Evolutionary conservation across 2,329 filamentous ascomycete genomes (phyloP), one percentile per base, ranked within the genome.

Genomic region (Dendrostoma leiphaemia): DNA sequence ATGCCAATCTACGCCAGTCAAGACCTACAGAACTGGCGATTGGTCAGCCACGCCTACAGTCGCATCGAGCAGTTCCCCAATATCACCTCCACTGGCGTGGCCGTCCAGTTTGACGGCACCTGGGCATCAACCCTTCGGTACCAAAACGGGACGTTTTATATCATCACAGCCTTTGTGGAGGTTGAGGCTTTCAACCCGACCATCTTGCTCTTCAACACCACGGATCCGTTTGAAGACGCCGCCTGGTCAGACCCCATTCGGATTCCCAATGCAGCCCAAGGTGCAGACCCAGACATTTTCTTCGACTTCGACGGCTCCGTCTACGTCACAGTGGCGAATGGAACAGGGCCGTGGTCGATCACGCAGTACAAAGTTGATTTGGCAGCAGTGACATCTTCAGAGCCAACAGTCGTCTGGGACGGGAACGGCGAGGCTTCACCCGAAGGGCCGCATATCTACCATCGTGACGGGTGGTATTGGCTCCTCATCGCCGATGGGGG

Each of bases 71-170:
- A 38, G 19, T 9, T 28, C 6, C 56, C 23, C 28, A 21, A 32
- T 29, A 35, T 35, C 10, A 35, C 32, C 4, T 35, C 32, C 9
- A 35, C 32, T 15, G 32, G 32, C 32, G 9, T 35, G 9, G 40
- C 29, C 7, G 1, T 51, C 61, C 13, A 70, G 70, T 19, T 48
- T 9, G 44, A 54, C 12, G 74, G 74, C 0, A 74, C 77, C 40
- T 82, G 75, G 68, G 79, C 79, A 0, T 69, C 77, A 0, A 77
- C 76, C 0, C 60, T 80, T 0, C 65, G 74, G 6, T 72, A 76
- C 26, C 69, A 73, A 24, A 60, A 75, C 2, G 71, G 70, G 0
- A 67, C 60, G 1, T 78, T 80, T 51, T 79, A 76, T 56, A 57
- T 78, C 0, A 70, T 79, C 34, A 72, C 71, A 2, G 75, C 73